Conservation (phyloP, 2,329 filamentous ascomycete genomes). For the Exophiala sp. region DNA sequence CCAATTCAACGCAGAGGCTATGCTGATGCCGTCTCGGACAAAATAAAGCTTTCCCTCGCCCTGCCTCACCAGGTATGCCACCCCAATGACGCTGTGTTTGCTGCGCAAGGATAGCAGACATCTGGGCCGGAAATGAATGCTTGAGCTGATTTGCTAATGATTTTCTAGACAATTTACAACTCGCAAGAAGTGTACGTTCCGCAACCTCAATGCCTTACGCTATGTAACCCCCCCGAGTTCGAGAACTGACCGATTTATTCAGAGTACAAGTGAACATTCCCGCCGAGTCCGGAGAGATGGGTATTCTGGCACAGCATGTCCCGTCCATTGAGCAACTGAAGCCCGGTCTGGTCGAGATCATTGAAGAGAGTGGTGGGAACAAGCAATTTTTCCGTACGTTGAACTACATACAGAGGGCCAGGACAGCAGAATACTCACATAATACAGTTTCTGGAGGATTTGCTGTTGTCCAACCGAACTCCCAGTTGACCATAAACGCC, state of each 20-base stretch:
- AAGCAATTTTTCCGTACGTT: conserved; percentile 98
- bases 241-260: conserved; percentile 35
- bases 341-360: conserved; percentile 88
- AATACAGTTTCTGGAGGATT: conserved; percentile 88
- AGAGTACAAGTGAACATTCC: conserved; percentile 96
- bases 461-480: conserved; percentile 93
- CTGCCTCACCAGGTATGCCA: conserved; percentile 92
- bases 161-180: conserved; percentile 62
- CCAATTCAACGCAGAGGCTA: conserved; percentile 83
- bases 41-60: conserved; percentile 97
- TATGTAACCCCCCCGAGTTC: not conserved
- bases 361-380: conserved; percentile 79
- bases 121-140: not conserved
- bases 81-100: not conserved
- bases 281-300: conserved; percentile 98
- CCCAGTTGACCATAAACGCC: conserved; percentile 93
- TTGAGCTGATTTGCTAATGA: conserved; percentile 28
- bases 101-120: conserved; percentile 7
- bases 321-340: conserved; percentile 98
- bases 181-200: conserved; percentile 62
- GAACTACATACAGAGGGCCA: not conserved
- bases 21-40: conserved; percentile 79
- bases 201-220: conserved; percentile 3
- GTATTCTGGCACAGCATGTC: conserved; percentile 98
- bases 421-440: conserved; percentile 6